Evolutionary conservation across 257 asterid genomes (phyloP).

Genomic region (Primulina huaijiensis): DNA sequence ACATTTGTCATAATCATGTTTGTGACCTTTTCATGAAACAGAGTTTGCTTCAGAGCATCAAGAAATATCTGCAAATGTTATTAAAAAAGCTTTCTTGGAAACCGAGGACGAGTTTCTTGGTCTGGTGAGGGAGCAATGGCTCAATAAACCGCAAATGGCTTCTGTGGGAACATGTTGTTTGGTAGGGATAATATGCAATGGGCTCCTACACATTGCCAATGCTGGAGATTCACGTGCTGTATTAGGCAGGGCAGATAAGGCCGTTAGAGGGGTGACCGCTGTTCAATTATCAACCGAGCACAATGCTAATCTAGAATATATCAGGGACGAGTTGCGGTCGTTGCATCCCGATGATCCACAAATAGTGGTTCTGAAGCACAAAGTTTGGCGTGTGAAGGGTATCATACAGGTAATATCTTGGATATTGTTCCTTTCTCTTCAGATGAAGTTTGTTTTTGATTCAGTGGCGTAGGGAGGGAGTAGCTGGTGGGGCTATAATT

Average conservation of each 20-base stretch:
- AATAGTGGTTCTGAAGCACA: slow-evolving; percentile 79
- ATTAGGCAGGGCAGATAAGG: slow-evolving; percentile 60
- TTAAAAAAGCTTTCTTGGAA: slow-evolving; percentile 72
- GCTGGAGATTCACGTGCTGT: slow-evolving; percentile 94
- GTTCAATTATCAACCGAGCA: slow-evolving; percentile 78
- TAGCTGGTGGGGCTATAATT: neutral
- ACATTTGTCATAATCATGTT: neutral
- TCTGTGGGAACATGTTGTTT: slow-evolving; percentile 95
- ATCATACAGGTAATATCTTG: slow-evolving; percentile 67
- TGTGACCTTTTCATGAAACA: slow-evolving; percentile 33
- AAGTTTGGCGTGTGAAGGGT: slow-evolving; percentile 97
- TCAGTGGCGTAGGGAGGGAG: neutral
- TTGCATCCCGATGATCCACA: slow-evolving; percentile 81
- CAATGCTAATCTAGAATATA: slow-evolving; percentile 66
- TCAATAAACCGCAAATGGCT: slow-evolving; percentile 67
- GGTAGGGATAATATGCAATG: slow-evolving; percentile 77
- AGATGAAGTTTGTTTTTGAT: neutral
- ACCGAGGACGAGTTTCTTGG: slow-evolving; percentile 85
- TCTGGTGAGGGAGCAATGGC: slow-evolving; percentile 73
- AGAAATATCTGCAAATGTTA: slow-evolving; percentile 65
- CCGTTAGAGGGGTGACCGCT: slow-evolving; percentile 55
- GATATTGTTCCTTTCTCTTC: neutral
- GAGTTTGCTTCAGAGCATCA: slow-evolving; percentile 64
- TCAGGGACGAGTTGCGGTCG: slow-evolving; percentile 68
- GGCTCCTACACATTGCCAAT: slow-evolving; percentile 73